Evolutionary conservation across 2,329 filamentous ascomycete genomes (phyloP).

Genomic region (Pseudogymnoascus destructans): DNA sequence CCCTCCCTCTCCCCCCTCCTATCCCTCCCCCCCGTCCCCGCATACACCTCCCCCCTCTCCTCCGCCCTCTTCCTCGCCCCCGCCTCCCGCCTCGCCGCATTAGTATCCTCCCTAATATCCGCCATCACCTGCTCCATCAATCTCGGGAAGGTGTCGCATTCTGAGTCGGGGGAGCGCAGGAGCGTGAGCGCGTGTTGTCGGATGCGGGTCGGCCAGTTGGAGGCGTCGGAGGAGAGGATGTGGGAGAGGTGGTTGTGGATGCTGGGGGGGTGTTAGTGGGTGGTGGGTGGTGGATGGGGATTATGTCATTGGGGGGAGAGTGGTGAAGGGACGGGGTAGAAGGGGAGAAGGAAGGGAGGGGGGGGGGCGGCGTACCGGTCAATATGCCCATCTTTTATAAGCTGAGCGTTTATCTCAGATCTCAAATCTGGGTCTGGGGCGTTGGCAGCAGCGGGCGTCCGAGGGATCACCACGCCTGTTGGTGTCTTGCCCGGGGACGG

Average conservation of each 20-base stretch:
- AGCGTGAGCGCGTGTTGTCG: constrained; percentile 47
- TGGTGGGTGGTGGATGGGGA: constrained; percentile 6
- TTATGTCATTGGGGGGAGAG: background rate
- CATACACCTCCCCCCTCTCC: background rate
- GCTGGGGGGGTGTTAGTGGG: constrained; percentile 27
- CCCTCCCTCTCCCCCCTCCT: constrained; percentile 17
- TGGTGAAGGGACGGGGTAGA: background rate
- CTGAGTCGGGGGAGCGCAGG: constrained; percentile 44
- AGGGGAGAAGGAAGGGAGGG: constrained; percentile 8
- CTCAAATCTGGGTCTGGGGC: constrained; percentile 41
- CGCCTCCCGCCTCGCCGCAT: background rate
- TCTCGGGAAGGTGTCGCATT: constrained; percentile 46
- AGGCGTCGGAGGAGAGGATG: constrained; percentile 42
- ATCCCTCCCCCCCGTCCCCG: constrained; percentile 13
- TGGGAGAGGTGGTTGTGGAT: constrained; percentile 54
- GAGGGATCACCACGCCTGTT: background rate
- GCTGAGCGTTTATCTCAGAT: constrained; percentile 46
- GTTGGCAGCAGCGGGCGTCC: background rate
- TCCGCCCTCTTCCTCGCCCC: background rate
- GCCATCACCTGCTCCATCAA: constrained; percentile 48
- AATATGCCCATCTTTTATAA: constrained; percentile 47
- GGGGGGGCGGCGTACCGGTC: constrained; percentile 34
- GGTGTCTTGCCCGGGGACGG: background rate
- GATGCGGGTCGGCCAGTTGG: constrained; percentile 50
- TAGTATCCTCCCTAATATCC: constrained; percentile 34